Evolutionary conservation across 148 eudicot genomes (phyloP), one percentile per base, ranked within the genome.

Genomic region (Camellia japonica): DNA sequence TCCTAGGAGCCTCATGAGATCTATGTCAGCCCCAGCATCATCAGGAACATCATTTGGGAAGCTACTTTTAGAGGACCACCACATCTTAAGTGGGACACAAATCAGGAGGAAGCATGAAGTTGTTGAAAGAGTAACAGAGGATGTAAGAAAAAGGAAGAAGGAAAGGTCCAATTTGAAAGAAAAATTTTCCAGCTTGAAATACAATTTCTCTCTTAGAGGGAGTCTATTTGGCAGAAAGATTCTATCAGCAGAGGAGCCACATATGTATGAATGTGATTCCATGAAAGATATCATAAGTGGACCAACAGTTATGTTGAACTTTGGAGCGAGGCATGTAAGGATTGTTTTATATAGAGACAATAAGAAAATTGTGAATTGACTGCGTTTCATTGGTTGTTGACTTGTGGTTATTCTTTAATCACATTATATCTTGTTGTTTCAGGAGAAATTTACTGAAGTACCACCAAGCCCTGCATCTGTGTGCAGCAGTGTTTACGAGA

Each of bases 401-500:
- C 43, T 16, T 64, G n/a, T 78, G 14, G 6, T 87, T 63, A 23
- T 23, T 23, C 23, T 23, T 23, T 23, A 23, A 23, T 23, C 23
- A 23, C 23, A 23, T 23, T 23, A 23, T 23, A 23, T 23, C 23
- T 23, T 23, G 0, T 23, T 23, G 73, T 86, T 77, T 12, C 61
- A 96, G 99, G 99, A 93, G 75, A 93, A 93, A 81, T 89, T 83
- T 71, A 93, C 98, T 51, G 98, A 96, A 88, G 98, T 96, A 71
- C 99, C 99, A 61, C 98, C 98, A 61, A 96, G 99, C 87, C 99
- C 99, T 71, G 99, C 94, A 84, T 96, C 99, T 42, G 85, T 92
- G 9, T 93, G 97, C 81, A 92, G 95, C 86, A 90, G 91, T 78
- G 74, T 81, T 78, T 87, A 85, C 78, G 98, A 93, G 65, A 95